These are phyloP conservation scores for Malassezia cuniculi DNA, from an alignment of 1,284 basidiomycete species.

Conservation along the genomic window DNA sequence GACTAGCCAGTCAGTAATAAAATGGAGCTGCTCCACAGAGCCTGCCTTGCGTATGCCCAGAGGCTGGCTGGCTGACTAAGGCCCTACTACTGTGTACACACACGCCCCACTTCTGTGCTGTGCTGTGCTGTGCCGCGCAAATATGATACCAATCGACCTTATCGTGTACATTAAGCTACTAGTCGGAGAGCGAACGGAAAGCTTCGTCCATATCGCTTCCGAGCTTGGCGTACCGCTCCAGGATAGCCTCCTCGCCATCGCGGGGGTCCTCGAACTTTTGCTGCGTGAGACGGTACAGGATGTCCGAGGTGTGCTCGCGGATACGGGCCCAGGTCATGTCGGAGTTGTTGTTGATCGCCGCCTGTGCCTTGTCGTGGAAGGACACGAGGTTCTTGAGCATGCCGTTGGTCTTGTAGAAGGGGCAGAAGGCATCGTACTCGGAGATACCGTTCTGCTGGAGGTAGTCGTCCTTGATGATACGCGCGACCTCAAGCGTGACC, in stretches of 20 bases:
- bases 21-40: too few relatives aligned
- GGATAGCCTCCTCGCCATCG: slow-evolving; percentile 41
- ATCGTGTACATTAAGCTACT: too few relatives aligned
- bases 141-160: too few relatives aligned
- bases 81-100: too few relatives aligned
- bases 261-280: slow-evolving; percentile 79
- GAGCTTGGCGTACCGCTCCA: slow-evolving; percentile 36
- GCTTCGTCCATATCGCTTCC: slow-evolving; percentile 37
- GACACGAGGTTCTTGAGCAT: slow-evolving; percentile 93
- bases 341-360: slow-evolving; percentile 57
- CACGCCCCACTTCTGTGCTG: too few relatives aligned
- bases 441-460: slow-evolving; percentile 98
- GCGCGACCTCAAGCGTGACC: slow-evolving; percentile 91
- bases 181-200: slow-evolving; percentile 41
- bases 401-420: slow-evolving; percentile 63
- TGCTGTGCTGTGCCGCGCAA: too few relatives aligned
- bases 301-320: slow-evolving; percentile 70
- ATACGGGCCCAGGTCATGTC: slow-evolving; percentile 87
- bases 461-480: slow-evolving; percentile 90
- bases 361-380: slow-evolving; percentile 81
- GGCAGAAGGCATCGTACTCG: slow-evolving; percentile 92
- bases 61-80: too few relatives aligned
- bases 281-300: slow-evolving; percentile 91
- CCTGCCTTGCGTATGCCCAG: too few relatives aligned
- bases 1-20: too few relatives aligned